These are phyloP conservation scores for Pichia californica DNA, from an alignment of 805 yeast species.

Conservation along the genomic window DNA sequence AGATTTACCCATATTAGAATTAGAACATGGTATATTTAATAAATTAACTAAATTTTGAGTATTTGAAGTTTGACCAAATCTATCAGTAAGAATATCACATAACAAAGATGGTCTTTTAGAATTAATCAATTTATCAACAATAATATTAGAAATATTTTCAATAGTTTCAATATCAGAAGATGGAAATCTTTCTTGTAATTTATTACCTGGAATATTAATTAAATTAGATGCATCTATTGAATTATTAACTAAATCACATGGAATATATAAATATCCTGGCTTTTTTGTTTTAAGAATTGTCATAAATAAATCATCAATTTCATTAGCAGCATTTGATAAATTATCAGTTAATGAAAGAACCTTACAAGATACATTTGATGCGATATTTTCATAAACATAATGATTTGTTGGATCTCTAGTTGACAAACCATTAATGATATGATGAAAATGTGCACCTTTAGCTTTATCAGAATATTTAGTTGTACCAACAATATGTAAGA, in stretches of 20 bases:
- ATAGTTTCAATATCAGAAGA: conserved; percentile 20
- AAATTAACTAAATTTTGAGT: conserved; percentile 44
- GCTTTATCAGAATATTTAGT: conserved; percentile 35
- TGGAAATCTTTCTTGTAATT: conserved; percentile 18
- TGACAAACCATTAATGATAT: conserved; percentile 48
- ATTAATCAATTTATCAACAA: conserved; percentile 45
- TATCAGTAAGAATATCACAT: conserved; percentile 63
- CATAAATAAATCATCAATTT: conserved; percentile 62
- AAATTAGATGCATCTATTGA: conserved; percentile 31
- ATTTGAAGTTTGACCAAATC: conserved; percentile 43
- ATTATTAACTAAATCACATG: conserved; percentile 56
- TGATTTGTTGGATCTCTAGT: conserved; percentile 52
- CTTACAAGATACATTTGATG: conserved; percentile 48
- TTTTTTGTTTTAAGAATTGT: conserved; percentile 50
- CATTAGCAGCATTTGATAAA: conserved; percentile 42
- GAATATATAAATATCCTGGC: conserved; percentile 81
- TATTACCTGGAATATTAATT: conserved; percentile 12
- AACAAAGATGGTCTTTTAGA: conserved; percentile 58
- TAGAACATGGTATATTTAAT: conserved; percentile 49
- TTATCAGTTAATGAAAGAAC: conserved; percentile 43
- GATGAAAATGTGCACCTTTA: conserved; percentile 41
- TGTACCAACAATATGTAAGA: conserved; percentile 82
- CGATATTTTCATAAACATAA: conserved; percentile 57
- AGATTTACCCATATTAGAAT: conserved; percentile 67
- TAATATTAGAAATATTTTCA: conserved; percentile 25